phyloP scores from a whole-genome alignment of 805 yeast genomes.

The Ogataea pilisensis region DNA sequence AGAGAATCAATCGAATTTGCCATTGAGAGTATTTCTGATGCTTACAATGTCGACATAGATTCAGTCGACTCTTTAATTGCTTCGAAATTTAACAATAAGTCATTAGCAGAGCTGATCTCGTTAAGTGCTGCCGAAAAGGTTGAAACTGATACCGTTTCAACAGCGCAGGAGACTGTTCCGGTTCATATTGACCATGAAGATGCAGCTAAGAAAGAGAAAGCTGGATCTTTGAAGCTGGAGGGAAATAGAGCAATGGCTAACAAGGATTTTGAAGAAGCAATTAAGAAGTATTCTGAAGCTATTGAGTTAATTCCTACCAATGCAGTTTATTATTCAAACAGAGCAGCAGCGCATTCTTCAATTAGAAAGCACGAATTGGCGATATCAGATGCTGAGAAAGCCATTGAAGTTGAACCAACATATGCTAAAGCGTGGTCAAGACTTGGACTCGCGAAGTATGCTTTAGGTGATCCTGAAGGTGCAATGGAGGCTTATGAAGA shows the following conservation, averaged over 20 bases:
- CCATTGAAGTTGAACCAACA: constrained; percentile 70
- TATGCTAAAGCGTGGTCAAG: constrained; percentile 94
- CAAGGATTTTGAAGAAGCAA: constrained; percentile 66
- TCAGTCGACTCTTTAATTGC: constrained; percentile 28
- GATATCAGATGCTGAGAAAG: constrained; percentile 75
- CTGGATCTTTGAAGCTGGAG: constrained; percentile 79
- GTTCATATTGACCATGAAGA: constrained; percentile 43
- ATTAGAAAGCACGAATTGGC: constrained; percentile 71
- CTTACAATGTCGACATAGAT: constrained; percentile 51
- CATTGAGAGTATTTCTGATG: constrained; percentile 85
- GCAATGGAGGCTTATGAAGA: constrained; percentile 85
- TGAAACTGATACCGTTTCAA: no score
- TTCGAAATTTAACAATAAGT: constrained; percentile 43
- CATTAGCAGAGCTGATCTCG: constrained; percentile 42
- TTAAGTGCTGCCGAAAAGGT: constrained; percentile 16
- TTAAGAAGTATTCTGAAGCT: constrained; percentile 77
- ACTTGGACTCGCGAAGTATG: constrained; percentile 89
- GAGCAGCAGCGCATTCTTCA: constrained; percentile 96
- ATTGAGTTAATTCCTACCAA: constrained; percentile 64
- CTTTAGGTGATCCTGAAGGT: constrained; percentile 88
- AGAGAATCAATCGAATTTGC: constrained; percentile 91
- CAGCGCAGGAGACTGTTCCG: constrained; percentile 30
- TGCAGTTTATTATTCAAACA: constrained; percentile 83
- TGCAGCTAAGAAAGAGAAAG: constrained; percentile 58
- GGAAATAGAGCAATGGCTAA: constrained; percentile 89